These are phyloP conservation scores for Guyanaporus albipodus DNA, from an alignment of 768 basidiomycete genomes.

Conservation along the genomic window DNA sequence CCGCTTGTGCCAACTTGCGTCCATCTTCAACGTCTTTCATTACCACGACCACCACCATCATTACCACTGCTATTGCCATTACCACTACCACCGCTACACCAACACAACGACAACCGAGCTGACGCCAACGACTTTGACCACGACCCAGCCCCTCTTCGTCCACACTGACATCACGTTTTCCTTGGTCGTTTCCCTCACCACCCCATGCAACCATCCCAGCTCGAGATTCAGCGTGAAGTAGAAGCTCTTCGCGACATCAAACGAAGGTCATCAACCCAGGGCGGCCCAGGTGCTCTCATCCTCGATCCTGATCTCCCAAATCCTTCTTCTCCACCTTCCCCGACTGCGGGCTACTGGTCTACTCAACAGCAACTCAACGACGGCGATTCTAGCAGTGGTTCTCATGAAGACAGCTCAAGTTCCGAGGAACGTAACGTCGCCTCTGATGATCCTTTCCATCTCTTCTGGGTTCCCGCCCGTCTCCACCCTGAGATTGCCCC, in stretches of 20 bases:
- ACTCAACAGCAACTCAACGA: conserved; percentile 37
- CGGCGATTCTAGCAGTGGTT: conserved; percentile 42
- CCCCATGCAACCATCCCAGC: conserved; percentile 69
- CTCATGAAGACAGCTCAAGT: conserved; percentile 38
- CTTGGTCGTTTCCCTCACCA: not conserved
- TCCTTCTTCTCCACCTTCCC: conserved; percentile 56
- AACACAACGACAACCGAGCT: conserved; percentile 8
- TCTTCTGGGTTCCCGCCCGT: conserved; percentile 98
- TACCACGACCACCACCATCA: not conserved
- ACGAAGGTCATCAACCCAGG: conserved; percentile 72
- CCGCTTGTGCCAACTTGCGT: not conserved
- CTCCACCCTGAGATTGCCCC: conserved; percentile 98
- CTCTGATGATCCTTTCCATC: conserved; percentile 77
- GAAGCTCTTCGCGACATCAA: conserved; percentile 81
- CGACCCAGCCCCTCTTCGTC: conserved; percentile 8
- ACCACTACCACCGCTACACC: not conserved
- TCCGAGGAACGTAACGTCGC: conserved; percentile 30
- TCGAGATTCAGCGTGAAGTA: conserved; percentile 84
- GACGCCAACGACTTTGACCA: not conserved
- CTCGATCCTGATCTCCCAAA: conserved; percentile 92
- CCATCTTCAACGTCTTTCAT: not conserved
- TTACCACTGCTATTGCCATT: too few relatives aligned
- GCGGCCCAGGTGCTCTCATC: conserved; percentile 74
- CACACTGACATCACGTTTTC: conserved; percentile 16
- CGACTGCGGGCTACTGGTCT: conserved; percentile 52